A percentile compares a stretch with the other conserved stretches of the same genome.
Evolutionary conservation across 768 basidiomycete genomes (phyloP).

Genomic region (Lentinula boryana): DNA sequence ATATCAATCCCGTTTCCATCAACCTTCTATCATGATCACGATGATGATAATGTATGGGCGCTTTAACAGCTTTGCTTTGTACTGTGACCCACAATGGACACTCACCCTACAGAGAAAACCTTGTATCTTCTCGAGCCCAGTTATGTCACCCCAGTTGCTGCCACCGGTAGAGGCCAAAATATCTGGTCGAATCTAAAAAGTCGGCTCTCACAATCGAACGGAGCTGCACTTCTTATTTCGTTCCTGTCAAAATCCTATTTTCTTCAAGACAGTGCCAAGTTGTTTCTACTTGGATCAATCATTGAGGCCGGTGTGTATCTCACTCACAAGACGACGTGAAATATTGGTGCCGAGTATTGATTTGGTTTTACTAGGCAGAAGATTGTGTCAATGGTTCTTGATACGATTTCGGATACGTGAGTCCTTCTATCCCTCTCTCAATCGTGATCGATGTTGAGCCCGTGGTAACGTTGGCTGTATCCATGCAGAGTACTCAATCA

Average conservation of each 20-base stretch:
- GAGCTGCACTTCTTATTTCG: constrained; percentile 1
- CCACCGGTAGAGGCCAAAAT: too few species aligned
- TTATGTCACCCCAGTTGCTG: too few species aligned
- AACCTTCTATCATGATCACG: too few species aligned
- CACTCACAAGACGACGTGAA: not conserved
- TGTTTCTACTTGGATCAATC: constrained; percentile 25
- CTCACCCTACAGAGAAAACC: too few species aligned
- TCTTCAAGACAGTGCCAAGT: constrained; percentile 1
- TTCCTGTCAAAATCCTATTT: constrained; percentile 6
- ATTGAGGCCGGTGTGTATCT: constrained; percentile 19
- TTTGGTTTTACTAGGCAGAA: constrained; percentile 18
- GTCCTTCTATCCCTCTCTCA: constrained; percentile 6
- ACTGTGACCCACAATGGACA: too few species aligned
- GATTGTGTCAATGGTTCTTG: constrained; percentile 32
- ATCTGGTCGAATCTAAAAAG: not conserved
- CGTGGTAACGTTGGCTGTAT: not conserved
- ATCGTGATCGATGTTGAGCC: not conserved
- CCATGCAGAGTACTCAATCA: constrained; percentile 33
- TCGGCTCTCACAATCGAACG: not conserved
- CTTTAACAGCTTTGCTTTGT: too few species aligned
- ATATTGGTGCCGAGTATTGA: not conserved
- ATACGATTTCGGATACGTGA: constrained; percentile 32
- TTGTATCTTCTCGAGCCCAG: too few species aligned
- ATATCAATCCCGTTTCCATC: too few species aligned
- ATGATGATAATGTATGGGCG: too few species aligned